Evolutionary conservation across 768 basidiomycete species (phyloP), one percentile per base, ranked within the genome.

Genomic region (Coprinellus micaceus): DNA sequence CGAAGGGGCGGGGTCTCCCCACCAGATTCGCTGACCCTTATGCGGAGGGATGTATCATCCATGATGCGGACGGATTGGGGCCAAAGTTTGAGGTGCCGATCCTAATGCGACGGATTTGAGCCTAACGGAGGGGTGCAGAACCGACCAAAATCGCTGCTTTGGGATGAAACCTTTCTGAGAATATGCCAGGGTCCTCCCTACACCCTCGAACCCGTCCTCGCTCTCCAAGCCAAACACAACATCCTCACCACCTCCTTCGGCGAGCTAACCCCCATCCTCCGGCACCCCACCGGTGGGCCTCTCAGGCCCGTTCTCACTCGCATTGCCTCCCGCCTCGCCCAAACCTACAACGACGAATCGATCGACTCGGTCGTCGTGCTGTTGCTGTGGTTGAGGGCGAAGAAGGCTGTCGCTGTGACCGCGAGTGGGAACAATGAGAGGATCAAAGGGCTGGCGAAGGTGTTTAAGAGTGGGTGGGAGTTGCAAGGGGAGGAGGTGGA

Each of bases 231-330:
- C 12, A 62, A 71, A 44, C 73, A 77, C 41, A 69, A 68, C 1
- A 77, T 76, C 39, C 29, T 71, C 28, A 75, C 73, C 1, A 67
- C 69, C 28, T 71, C 75, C 0, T 78, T 68, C 59, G 73, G 74
- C 0, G 61, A 67, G 6, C 64, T 78, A 3, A 70, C 72, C 11
- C 33, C 77, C 3, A 48, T 74, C 44, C 54, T 74, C 6, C 70
- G 73, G n/a, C 70, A 72, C 57, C 63, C 68, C 6, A 71, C 67
- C 9, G 71, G 71, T n/a, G 72, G 73, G 11, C 73, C 75, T 10
- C 62, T 74, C 30, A 73, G 73, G 40, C 70, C 73, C 15, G 60
- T 76, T n/a, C 64, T 78, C 17, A 60, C 67, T 36, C 61, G 66
- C 29, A 71, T 79, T 53, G 67, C 71, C 2, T 58, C 61, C 3